Evolutionary conservation across 2,329 filamentous ascomycete species (phyloP), one percentile per base, ranked within the genome.

Genomic region (Epicoccum sorghinum): DNA sequence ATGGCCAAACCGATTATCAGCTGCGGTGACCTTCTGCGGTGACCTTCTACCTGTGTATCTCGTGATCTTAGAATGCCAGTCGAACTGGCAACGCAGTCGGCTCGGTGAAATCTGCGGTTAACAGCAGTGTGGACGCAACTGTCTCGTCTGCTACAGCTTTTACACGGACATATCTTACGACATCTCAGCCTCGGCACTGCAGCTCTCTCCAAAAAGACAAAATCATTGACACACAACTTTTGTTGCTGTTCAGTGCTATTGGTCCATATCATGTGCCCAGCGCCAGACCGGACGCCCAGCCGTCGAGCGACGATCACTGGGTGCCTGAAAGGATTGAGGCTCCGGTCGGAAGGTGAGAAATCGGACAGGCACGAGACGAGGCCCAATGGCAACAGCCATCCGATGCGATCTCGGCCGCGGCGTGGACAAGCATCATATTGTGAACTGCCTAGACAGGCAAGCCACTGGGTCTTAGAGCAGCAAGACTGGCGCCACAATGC

Each of bases 321-420:
- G 13, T 35, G 41, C 37, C 46, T 45, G 51, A 49, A 25, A 30
- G 18, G 24, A 43, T 47, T 44, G 52, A 54, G 52, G 52, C 52
- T 54, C 45, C 36, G 18, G 41, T 25, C 36, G 45, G 36, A 35
- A 50, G 37, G 35, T 33, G 46, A 41, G 46, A 25, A 41, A 30
- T 47, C 36, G 41, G 52, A 37, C n/a, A 23, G 32, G 9, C 52
- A 49, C 46, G 52, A 55, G 47, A 46, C 52, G 52, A 50, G 36
- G 5, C 13, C 18, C 22, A 2, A 7, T 40, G 30, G 27, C 41
- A 36, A 25, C 24, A n/a, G 29, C 30, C 9, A 22, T 37, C 52
- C 40, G 41, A 38, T 45, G 27, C 23, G 14, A 9, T 18, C 25
- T 45, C 52, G 42, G 52, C 52, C 52, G 52, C 52, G 46, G 52